These are phyloP conservation scores for Xanthoconium stramineum DNA, from an alignment of 768 basidiomycete genomes.

Conservation along the genomic window DNA sequence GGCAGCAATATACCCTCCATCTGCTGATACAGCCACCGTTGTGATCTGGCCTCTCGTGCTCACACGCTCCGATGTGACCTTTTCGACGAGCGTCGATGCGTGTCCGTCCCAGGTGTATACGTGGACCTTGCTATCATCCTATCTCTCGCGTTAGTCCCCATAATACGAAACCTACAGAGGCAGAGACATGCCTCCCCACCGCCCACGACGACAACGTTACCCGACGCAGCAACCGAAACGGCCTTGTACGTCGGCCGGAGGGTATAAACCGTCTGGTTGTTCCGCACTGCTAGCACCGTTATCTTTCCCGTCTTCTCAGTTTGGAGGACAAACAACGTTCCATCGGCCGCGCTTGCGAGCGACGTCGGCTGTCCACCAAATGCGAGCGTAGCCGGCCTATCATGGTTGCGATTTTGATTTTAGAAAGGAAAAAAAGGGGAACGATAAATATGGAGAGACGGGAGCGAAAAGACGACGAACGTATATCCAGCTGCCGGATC, in stretches of 20 bases:
- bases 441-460: neutral
- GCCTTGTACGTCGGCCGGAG: constrained; percentile 51
- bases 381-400: constrained; percentile 49
- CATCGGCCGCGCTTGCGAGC: constrained; percentile 55
- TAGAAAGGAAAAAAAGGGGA: neutral
- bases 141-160: too few relatives aligned
- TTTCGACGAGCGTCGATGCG: constrained; percentile 45
- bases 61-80: constrained; percentile 59
- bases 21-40: constrained; percentile 74
- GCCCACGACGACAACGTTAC: constrained; percentile 62
- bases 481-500: constrained; percentile 32
- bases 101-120: constrained; percentile 73
- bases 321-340: constrained; percentile 55
- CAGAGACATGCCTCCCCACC: constrained; percentile 64
- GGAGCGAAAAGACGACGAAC: constrained; percentile 20
- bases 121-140: constrained; percentile 70
- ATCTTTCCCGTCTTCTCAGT: constrained; percentile 44
- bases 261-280: constrained; percentile 65
- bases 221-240: constrained; percentile 53
- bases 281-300: constrained; percentile 60
- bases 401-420: neutral
- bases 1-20: constrained; percentile 70
- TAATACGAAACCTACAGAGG: neutral
- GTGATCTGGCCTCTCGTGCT: constrained; percentile 56
- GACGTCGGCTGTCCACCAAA: constrained; percentile 66